Evolutionary conservation across 106 monocot genomes (phyloP).

Genomic region (Dendrobium officinale): DNA sequence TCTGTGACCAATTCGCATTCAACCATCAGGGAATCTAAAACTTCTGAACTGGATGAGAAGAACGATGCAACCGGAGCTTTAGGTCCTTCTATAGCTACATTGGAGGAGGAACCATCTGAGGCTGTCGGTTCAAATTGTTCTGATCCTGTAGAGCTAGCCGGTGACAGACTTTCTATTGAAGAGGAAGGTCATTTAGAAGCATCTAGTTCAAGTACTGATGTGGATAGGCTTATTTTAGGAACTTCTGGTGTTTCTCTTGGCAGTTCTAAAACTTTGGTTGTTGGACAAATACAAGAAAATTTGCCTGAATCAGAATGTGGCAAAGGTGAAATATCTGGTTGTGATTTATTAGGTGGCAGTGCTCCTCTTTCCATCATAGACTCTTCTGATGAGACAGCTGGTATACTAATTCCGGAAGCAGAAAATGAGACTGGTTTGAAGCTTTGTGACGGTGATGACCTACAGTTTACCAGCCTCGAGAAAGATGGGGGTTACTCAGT

Average conservation of each 20-base stretch:
- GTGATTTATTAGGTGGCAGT: constrained; percentile 3
- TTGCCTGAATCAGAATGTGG: constrained; percentile 3
- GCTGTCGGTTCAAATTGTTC: not conserved
- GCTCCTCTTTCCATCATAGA: constrained; percentile 8
- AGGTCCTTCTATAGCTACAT: constrained; percentile 3
- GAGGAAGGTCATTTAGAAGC: constrained; percentile 7
- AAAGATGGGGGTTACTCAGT: not conserved
- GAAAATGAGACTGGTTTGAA: constrained; percentile 1
- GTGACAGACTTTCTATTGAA: not conserved
- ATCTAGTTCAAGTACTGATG: constrained; percentile 12
- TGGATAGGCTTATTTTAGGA: not conserved
- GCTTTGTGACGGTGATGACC: not conserved
- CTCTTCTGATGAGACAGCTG: constrained; percentile 5
- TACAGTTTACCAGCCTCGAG: not conserved
- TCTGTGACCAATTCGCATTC: constrained; percentile 12
- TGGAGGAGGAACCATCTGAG: constrained; percentile 13
- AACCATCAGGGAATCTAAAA: constrained; percentile 8
- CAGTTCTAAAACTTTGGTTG: not conserved
- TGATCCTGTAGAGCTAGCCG: not conserved
- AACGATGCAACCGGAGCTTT: constrained; percentile 2
- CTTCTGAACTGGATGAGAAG: not conserved
- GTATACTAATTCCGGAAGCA: not conserved
- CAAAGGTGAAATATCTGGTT: constrained; percentile 1
- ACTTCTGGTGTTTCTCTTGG: constrained; percentile 7
- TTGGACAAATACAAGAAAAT: constrained; percentile 12